Evolutionary conservation across 2,329 filamentous ascomycete genomes (phyloP).

Genomic region (Fusarium armeniacum): DNA sequence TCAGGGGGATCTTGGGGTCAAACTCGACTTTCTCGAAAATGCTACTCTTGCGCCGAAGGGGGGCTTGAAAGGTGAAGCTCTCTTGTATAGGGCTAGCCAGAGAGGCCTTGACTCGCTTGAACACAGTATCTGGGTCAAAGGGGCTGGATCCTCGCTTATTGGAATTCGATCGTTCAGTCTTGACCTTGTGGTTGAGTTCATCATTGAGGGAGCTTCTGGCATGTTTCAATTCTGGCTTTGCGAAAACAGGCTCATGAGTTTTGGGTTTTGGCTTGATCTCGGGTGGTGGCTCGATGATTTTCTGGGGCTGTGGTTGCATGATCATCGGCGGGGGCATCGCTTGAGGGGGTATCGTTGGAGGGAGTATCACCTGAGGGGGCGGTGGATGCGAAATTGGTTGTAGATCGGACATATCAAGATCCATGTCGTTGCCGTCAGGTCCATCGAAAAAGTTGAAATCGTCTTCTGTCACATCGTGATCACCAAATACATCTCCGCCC

Average conservation of each 20-base stretch:
- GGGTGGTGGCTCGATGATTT: constrained; percentile 24
- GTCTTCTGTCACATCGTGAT: constrained; percentile 82
- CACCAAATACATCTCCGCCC: constrained; percentile 78
- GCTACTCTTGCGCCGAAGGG: constrained; percentile 57
- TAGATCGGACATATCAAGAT: constrained; percentile 51
- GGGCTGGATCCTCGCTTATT: constrained; percentile 69
- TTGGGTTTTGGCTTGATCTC: constrained; percentile 38
- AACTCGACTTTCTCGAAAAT: constrained; percentile 70
- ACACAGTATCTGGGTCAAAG: constrained; percentile 70
- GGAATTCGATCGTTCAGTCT: constrained; percentile 51
- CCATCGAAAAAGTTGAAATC: constrained; percentile 88
- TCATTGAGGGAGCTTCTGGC: constrained; percentile 67
- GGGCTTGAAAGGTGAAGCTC: constrained; percentile 42
- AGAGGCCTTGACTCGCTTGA: constrained; percentile 68
- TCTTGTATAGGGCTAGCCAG: constrained; percentile 49
- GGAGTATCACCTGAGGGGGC: background rate
- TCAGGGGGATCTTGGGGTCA: constrained; percentile 65
- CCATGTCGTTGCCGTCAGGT: constrained; percentile 59
- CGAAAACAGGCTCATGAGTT: constrained; percentile 60
- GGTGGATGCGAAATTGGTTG: constrained; percentile 16
- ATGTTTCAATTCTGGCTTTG: constrained; percentile 72
- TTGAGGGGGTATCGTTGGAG: constrained; percentile 14
- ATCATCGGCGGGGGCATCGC: constrained; percentile 18
- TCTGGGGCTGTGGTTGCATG: constrained; percentile 34
- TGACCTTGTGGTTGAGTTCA: constrained; percentile 53